Percentiles rank a stretch among this genome's conserved stretches.
These are phyloP conservation scores for Cyamopsis tetragonoloba DNA, from an alignment of 306 rosid species.

Conservation along the genomic window DNA sequence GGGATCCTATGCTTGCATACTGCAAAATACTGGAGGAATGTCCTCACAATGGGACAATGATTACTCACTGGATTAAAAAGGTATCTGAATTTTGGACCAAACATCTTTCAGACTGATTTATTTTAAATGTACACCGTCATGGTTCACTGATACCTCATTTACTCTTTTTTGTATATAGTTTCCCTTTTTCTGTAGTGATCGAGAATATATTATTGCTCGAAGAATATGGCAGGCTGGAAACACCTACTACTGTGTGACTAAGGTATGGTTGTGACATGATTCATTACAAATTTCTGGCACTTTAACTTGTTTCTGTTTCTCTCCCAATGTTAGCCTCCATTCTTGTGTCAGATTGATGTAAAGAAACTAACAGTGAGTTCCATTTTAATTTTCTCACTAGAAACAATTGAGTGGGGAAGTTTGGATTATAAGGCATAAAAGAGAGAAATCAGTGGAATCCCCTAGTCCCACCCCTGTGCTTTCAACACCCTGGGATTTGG, in stretches of 20 bases:
- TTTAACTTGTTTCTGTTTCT: constrained; percentile 23
- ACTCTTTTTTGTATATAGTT: constrained; percentile 52
- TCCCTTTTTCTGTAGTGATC: constrained; percentile 98
- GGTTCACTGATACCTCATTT: constrained; percentile 30
- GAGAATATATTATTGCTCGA: constrained; percentile 94
- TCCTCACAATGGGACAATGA: constrained; percentile 63
- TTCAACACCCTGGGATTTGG: no score
- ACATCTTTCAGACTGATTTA: constrained; percentile 1
- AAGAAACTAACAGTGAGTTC: neutral
- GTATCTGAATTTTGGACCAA: constrained; percentile 48
- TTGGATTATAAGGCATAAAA: neutral
- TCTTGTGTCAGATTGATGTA: neutral
- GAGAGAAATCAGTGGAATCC: neutral
- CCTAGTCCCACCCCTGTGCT: no score
- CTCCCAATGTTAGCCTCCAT: neutral
- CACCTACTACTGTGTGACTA: constrained; percentile 83
- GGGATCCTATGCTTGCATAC: constrained; percentile 88
- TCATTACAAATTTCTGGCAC: neutral
- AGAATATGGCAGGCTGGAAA: constrained; percentile 97
- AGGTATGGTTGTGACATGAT: constrained; percentile 47
- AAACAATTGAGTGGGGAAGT: neutral
- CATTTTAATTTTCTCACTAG: constrained; percentile 10
- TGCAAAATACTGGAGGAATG: constrained; percentile 84
- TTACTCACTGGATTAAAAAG: constrained; percentile 97
- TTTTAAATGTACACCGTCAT: neutral